Evolutionary conservation across 2,329 filamentous ascomycete genomes (phyloP).

Genomic region (Orbilia ellipsospora): DNA sequence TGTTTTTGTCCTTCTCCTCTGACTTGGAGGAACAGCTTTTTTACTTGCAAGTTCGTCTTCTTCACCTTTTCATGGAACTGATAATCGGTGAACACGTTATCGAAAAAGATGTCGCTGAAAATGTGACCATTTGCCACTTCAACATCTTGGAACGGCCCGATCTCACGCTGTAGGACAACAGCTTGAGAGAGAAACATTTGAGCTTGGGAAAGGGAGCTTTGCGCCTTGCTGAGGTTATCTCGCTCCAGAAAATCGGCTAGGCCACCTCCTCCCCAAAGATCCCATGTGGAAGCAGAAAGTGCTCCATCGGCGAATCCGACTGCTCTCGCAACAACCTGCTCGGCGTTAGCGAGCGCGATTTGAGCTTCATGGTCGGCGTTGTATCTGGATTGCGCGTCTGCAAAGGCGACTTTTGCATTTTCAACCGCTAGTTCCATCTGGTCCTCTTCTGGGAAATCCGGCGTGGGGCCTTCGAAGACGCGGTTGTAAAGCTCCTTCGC

Average conservation of each 20-base stretch:
- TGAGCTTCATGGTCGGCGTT: slow-evolving; percentile 65
- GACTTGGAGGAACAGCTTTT: slow-evolving; percentile 60
- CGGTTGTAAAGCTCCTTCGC: slow-evolving; percentile 68
- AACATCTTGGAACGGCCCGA: slow-evolving; percentile 63
- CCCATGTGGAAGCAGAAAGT: slow-evolving; percentile 66
- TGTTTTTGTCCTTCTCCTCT: slow-evolving; percentile 60
- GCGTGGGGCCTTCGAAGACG: slow-evolving; percentile 69
- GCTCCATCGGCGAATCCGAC: slow-evolving; percentile 64
- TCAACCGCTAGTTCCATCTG: slow-evolving; percentile 63
- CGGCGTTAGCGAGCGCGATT: slow-evolving; percentile 63
- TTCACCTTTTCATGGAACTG: slow-evolving; percentile 68
- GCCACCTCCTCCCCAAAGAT: slow-evolving; percentile 63
- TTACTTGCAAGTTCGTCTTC: slow-evolving; percentile 63
- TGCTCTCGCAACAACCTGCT: slow-evolving; percentile 60
- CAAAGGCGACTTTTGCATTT: slow-evolving; percentile 62
- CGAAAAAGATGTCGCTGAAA: slow-evolving; percentile 68
- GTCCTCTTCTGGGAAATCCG: slow-evolving; percentile 69
- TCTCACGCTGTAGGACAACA: slow-evolving; percentile 62
- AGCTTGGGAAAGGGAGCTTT: slow-evolving; percentile 64
- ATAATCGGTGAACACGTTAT: slow-evolving; percentile 69
- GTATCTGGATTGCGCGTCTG: slow-evolving; percentile 61
- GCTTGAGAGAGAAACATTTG: slow-evolving; percentile 64
- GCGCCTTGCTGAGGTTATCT: slow-evolving; percentile 66
- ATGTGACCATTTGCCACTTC: slow-evolving; percentile 65
- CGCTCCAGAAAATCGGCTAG: slow-evolving; percentile 69